phyloP scores from a whole-genome alignment of 2,329 filamentous ascomycete species.

The Epichloe typhina region DNA sequence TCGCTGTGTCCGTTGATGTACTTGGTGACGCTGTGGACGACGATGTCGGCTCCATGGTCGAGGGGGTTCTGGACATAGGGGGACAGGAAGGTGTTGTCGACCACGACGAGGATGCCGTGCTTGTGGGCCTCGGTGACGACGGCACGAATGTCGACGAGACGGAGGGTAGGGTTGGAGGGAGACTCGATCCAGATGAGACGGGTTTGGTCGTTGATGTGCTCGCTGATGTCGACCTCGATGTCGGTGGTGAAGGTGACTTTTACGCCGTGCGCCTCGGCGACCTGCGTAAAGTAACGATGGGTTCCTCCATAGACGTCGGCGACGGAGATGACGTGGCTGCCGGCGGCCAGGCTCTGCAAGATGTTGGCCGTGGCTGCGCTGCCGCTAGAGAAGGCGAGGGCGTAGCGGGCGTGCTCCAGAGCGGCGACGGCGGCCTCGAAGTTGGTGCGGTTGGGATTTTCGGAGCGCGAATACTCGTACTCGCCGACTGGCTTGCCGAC shows the following conservation, averaged over 20 bases:
- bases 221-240: constrained; percentile 77
- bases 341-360: constrained; percentile 79
- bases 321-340: constrained; percentile 89
- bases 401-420: constrained; percentile 83
- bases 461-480: constrained; percentile 88
- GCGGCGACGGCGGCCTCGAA: constrained; percentile 87
- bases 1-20: constrained; percentile 98
- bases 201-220: constrained; percentile 77
- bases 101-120: constrained; percentile 87
- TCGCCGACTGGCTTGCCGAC: constrained; percentile 77
- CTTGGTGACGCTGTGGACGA: constrained; percentile 94
- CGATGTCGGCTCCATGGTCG: constrained; percentile 88
- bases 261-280: constrained; percentile 86
- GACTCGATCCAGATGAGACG: constrained; percentile 94
- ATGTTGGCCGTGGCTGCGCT: constrained; percentile 89
- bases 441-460: constrained; percentile 90
- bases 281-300: constrained; percentile 97
- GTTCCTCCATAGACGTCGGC: constrained; percentile 97
- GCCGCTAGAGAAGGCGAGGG: constrained; percentile 87
- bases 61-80: constrained; percentile 98
- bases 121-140: constrained; percentile 73
- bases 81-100: constrained; percentile 96
- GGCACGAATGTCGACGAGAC: constrained; percentile 82
- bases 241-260: constrained; percentile 86
- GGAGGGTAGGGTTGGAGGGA: constrained; percentile 87